Conservation (phyloP, 805 yeast species). For the Kuraishia piskuri region DNA sequence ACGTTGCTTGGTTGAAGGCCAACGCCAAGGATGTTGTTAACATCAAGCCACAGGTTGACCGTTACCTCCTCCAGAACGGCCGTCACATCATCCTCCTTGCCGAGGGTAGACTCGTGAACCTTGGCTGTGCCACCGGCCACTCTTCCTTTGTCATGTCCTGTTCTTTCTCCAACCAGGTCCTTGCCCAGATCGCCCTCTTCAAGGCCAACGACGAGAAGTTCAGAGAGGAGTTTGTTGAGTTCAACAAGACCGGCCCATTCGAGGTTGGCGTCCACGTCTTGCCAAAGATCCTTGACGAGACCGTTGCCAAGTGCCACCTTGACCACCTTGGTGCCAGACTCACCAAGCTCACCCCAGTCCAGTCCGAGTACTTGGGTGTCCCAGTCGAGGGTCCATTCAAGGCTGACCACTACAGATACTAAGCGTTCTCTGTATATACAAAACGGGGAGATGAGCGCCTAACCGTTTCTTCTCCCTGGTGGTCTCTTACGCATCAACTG, state of each 20-base stretch:
- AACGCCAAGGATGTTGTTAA: slow-evolving; percentile 90
- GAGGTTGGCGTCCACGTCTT: slow-evolving; percentile 87
- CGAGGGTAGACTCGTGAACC: slow-evolving; percentile 98
- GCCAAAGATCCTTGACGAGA: slow-evolving; percentile 98
- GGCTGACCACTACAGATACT: slow-evolving; percentile 97
- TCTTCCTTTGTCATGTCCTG: slow-evolving; percentile 98
- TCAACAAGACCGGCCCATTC: slow-evolving; percentile 87
- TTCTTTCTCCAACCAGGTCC: slow-evolving; percentile 98
- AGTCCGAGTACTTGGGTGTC: slow-evolving; percentile 90
- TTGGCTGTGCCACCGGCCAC: slow-evolving; percentile 99
- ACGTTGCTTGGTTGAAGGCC: slow-evolving; percentile 96
- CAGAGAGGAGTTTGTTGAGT: slow-evolving; percentile 78
- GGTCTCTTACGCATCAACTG: slow-evolving; percentile 10
- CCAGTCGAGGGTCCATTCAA: slow-evolving; percentile 95
- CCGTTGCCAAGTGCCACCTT: slow-evolving; percentile 95
- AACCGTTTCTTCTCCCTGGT: slow-evolving; percentile 1
- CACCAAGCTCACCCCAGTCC: slow-evolving; percentile 65
- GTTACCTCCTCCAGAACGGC: slow-evolving; percentile 83
- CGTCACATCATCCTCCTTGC: slow-evolving; percentile 94
- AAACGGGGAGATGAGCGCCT: slow-evolving; percentile 1
- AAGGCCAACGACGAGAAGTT: slow-evolving; percentile 76
- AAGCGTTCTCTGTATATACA: slow-evolving; percentile 19
- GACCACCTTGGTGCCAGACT: slow-evolving; percentile 88
- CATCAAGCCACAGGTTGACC: slow-evolving; percentile 99
- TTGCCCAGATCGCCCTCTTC: slow-evolving; percentile 97